These are phyloP conservation scores for Carnegiea gigantea DNA, from an alignment of 179 eudicot species.

Conservation along the genomic window DNA sequence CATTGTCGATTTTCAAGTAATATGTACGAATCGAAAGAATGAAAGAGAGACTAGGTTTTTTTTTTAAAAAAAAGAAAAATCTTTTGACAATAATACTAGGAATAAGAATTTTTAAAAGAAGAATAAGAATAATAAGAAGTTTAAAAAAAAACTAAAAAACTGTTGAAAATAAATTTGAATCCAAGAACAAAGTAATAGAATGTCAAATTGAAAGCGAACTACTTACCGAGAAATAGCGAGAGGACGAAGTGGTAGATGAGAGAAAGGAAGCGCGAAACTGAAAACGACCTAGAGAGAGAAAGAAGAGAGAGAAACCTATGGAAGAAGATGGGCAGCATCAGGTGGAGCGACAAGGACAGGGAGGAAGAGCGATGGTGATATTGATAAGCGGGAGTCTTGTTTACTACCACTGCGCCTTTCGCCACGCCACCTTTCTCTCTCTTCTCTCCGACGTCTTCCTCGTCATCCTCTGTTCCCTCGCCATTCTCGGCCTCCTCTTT, in stretches of 20 bases:
- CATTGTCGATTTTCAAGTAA: no score
- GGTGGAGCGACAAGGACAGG: slow-evolving; percentile 16
- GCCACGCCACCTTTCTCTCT: slow-evolving; percentile 65
- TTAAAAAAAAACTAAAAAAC: not conserved
- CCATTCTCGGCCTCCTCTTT: slow-evolving; percentile 95
- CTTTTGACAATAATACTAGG: not conserved
- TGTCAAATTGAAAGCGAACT: no score
- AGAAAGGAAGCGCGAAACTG: slow-evolving; percentile 10
- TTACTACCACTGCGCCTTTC: slow-evolving; percentile 84
- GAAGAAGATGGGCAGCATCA: slow-evolving; percentile 17
- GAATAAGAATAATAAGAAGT: no score
- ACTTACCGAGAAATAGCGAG: not conserved
- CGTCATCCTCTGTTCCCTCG: slow-evolving; percentile 90
- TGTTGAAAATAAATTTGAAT: not conserved
- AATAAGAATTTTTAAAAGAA: no score
- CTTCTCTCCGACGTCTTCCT: slow-evolving; percentile 85
- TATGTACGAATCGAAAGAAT: no score
- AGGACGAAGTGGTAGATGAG: not conserved
- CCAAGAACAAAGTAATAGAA: no score
- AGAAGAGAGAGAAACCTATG: slow-evolving; percentile 17
- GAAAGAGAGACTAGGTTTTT: no score
- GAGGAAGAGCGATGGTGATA: slow-evolving; percentile 55
- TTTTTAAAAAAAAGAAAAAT: not conserved
- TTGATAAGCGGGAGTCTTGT: slow-evolving; percentile 67
- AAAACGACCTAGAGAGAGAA: slow-evolving; percentile 6